Percentiles rank a stretch among this genome's conserved stretches.
Conservation (phyloP, 495 filamentous ascomycete genomes). For the Peziza echinospora region DNA sequence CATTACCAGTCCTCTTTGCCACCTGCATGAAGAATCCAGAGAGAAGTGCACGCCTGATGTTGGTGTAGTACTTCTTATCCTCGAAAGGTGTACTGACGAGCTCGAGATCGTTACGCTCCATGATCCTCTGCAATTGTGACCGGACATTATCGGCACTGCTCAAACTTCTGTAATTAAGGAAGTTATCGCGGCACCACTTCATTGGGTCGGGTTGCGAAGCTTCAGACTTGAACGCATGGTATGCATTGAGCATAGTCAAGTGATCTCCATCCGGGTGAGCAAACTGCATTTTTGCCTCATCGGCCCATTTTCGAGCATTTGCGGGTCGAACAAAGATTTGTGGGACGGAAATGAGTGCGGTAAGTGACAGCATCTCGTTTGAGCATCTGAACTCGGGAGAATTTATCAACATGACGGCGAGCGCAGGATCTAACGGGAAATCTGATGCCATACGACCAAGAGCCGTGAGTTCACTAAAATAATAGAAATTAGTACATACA, state of each 20-base stretch:
- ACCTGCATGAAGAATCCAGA: slow-evolving; percentile 99
- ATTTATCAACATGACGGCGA: slow-evolving; percentile 94
- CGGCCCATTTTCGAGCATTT: slow-evolving; percentile 65
- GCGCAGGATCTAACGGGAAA: slow-evolving; percentile 82
- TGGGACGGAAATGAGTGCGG: slow-evolving; percentile 79
- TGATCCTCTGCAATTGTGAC: slow-evolving; percentile 73
- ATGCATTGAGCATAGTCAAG: slow-evolving; percentile 88
- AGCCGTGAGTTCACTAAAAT: slow-evolving; percentile 52
- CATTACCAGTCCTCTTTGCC: slow-evolving; percentile 58
- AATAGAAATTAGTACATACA: slow-evolving; percentile 1
- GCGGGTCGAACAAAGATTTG: slow-evolving; percentile 83
- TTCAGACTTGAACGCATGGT: slow-evolving; percentile 78
- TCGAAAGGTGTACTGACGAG: slow-evolving; percentile 75
- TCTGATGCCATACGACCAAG: slow-evolving; percentile 79
- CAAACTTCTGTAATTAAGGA: slow-evolving; percentile 72
- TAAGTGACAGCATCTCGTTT: slow-evolving; percentile 92
- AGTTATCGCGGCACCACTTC: slow-evolving; percentile 95
- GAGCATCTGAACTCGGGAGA: slow-evolving; percentile 98
- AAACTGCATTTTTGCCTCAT: slow-evolving; percentile 92
- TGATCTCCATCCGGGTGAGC: slow-evolving; percentile 88
- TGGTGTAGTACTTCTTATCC: slow-evolving; percentile 93
- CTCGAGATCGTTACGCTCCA: slow-evolving; percentile 75
- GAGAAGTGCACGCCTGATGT: slow-evolving; percentile 84
- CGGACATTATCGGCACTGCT: slow-evolving; percentile 88
- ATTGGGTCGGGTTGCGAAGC: slow-evolving; percentile 52